phyloP scores from a whole-genome alignment of 208 protist genomes.

The Porcisia hertigi region DNA sequence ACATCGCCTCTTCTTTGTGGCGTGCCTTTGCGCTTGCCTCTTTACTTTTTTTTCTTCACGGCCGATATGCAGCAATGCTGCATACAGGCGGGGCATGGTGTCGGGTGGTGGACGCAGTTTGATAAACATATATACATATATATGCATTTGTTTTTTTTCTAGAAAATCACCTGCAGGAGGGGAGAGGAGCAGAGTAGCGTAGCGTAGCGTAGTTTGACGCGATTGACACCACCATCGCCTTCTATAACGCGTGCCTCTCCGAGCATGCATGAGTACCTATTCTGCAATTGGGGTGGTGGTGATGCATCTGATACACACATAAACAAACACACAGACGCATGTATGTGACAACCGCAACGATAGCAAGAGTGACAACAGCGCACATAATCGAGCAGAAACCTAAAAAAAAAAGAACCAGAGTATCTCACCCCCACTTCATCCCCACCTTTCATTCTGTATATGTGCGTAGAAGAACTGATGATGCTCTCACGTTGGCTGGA shows the following conservation, averaged over 20 bases:
- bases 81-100: background rate
- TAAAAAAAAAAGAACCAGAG: background rate
- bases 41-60: too few species aligned
- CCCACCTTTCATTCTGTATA: background rate
- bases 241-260: too few species aligned
- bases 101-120: background rate
- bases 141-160: too few species aligned
- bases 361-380: background rate
- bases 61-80: background rate
- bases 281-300: too few species aligned
- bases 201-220: too few species aligned
- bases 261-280: too few species aligned
- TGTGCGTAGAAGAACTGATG: too few species aligned
- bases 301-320: background rate
- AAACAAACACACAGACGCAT: background rate
- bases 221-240: too few species aligned
- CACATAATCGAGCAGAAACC: background rate
- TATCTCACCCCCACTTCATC: background rate
- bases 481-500: too few species aligned
- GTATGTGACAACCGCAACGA: background rate
- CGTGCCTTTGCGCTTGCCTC: background rate
- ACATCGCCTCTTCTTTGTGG: too few species aligned
- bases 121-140: too few species aligned
- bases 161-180: background rate
- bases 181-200: too few species aligned